Evolutionary conservation across 768 basidiomycete genomes (phyloP).

Genomic region (Amanita inopinata): DNA sequence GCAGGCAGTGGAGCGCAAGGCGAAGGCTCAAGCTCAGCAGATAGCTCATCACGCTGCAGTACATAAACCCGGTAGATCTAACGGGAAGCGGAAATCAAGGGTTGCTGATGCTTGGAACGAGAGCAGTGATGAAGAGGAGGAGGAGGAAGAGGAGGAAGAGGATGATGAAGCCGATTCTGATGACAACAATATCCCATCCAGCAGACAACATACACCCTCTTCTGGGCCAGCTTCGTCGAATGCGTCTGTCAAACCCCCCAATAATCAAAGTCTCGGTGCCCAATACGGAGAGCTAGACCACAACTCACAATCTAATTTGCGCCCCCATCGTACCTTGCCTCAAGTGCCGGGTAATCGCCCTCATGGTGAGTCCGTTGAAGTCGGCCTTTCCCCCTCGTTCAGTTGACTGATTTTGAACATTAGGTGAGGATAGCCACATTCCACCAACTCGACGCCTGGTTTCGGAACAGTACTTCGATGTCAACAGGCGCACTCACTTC

Average conservation of each 20-base stretch:
- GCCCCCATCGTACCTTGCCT: conserved; percentile 56
- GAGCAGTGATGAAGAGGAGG: conserved; percentile 78
- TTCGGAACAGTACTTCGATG: conserved; percentile 46
- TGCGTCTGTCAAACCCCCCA: conserved; percentile 19
- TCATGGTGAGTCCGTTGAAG: conserved; percentile 29
- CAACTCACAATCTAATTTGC: conserved; percentile 35
- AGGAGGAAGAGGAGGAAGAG: conserved; percentile 73
- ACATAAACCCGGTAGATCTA: conserved; percentile 62
- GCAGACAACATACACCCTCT: conserved; percentile 19
- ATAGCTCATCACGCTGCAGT: conserved; percentile 72
- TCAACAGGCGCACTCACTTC: conserved; percentile 41
- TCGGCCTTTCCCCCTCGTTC: conserved; percentile 11
- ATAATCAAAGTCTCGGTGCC: conserved; percentile 16
- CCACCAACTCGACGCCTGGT: conserved; percentile 34
- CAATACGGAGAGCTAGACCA: conserved; percentile 17
- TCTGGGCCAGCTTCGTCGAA: conserved; percentile 17
- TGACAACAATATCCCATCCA: conserved; percentile 24
- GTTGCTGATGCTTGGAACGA: conserved; percentile 54
- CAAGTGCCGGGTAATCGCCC: conserved; percentile 43
- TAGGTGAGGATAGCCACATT: conserved; percentile 29
- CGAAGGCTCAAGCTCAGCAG: conserved; percentile 76
- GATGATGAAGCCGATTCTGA: conserved; percentile 68
- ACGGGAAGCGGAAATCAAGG: conserved; percentile 52
- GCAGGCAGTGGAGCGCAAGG: conserved; percentile 76
- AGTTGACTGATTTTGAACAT: conserved; percentile 23